phyloP scores from a whole-genome alignment of 768 basidiomycete species.

The Pisolithus orientalis region DNA sequence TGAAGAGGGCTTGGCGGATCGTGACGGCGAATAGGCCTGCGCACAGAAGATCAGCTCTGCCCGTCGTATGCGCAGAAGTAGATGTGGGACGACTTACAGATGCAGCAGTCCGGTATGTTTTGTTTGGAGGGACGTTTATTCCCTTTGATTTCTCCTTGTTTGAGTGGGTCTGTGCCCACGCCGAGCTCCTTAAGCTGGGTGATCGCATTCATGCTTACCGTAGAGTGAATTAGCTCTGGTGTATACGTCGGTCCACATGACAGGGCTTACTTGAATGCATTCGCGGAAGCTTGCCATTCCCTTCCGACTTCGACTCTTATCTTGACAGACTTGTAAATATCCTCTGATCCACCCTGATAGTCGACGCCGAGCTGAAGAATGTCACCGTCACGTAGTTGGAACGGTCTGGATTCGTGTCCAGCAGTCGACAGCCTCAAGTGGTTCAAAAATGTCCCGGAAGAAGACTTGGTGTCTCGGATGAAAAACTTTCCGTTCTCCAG shows the following conservation, averaged over 20 bases:
- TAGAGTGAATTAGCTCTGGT: neutral
- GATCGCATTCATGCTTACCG: constrained; percentile 60
- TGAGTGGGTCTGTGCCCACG: constrained; percentile 25
- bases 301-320: constrained; percentile 86
- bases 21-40: constrained; percentile 77
- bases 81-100: constrained; percentile 51
- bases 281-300: constrained; percentile 85
- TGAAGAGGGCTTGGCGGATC: constrained; percentile 93
- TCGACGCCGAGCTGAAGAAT: constrained; percentile 93
- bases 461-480: constrained; percentile 85
- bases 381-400: constrained; percentile 86
- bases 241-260: neutral
- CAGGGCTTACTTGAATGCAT: constrained; percentile 71
- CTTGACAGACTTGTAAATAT: constrained; percentile 96
- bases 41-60: too few relatives aligned
- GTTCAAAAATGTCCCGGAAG: constrained; percentile 92
- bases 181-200: constrained; percentile 77
- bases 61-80: too few relatives aligned
- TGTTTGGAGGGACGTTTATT: constrained; percentile 29
- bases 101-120: constrained; percentile 81
- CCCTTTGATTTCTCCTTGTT: constrained; percentile 14
- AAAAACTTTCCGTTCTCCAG: constrained; percentile 67
- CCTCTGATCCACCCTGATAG: constrained; percentile 95
- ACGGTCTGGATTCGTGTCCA: constrained; percentile 71
- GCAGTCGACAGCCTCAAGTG: constrained; percentile 86